phyloP scores from a whole-genome alignment of 2,329 filamentous ascomycete species.

The Dothistroma pini region DNA sequence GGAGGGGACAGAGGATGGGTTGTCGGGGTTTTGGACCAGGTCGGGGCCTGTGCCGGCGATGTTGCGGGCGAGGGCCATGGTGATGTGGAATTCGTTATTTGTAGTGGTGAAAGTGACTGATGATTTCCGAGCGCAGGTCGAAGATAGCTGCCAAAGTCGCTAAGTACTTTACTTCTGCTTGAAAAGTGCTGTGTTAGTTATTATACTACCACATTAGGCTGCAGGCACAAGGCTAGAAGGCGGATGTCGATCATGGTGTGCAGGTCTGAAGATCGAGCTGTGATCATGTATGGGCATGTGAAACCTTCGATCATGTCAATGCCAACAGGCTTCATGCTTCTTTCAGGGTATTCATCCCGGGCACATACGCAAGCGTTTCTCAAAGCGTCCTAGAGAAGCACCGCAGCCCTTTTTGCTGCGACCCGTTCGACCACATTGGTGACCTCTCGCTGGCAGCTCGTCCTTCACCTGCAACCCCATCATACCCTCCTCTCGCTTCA shows the following conservation, averaged over 20 bases:
- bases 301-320: neutral
- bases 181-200: no score
- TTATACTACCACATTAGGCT: neutral
- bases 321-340: neutral
- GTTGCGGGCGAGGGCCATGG: neutral
- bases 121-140: neutral
- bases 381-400: neutral
- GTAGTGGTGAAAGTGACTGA: neutral
- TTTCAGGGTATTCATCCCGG: neutral
- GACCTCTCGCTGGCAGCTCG: no score
- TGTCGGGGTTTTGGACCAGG: neutral
- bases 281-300: neutral
- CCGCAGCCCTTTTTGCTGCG: no score
- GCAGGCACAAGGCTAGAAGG: neutral
- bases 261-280: neutral
- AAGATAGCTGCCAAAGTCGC: no score
- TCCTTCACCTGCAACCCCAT: neutral
- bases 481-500: neutral
- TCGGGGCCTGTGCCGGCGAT: neutral
- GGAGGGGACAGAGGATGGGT: neutral
- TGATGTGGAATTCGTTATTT: neutral
- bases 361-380: neutral
- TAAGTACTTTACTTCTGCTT: no score
- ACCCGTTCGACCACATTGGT: no score
- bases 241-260: neutral